phyloP scores from a whole-genome alignment of 768 basidiomycete species.

The Pleurotus tuoliensis region DNA sequence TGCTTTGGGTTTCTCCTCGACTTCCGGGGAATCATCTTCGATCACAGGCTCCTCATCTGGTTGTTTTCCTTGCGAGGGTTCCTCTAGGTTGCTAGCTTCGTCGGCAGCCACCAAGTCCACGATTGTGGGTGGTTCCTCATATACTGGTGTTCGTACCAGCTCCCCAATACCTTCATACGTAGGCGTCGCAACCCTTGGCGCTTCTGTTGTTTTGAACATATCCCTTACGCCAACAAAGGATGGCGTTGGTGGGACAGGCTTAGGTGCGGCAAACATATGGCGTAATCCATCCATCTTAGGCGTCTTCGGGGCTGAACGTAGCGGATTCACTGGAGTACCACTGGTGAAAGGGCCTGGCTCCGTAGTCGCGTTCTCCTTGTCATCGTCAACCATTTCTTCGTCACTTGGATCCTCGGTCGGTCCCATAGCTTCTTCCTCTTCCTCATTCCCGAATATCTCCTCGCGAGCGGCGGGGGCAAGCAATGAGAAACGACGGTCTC shows the following conservation, averaged over 20 bases:
- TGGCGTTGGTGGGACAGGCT: conserved; percentile 2
- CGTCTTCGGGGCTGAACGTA: not conserved
- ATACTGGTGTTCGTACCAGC: conserved; percentile 7
- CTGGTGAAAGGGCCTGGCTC: not conserved
- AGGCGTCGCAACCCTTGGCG: not conserved
- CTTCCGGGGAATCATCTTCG: not conserved
- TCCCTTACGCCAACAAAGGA: conserved; percentile 10
- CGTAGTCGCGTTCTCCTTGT: conserved; percentile 2
- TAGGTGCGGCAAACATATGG: conserved; percentile 6
- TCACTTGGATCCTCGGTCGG: conserved; percentile 16
- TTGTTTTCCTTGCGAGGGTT: not conserved
- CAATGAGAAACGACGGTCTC: conserved; percentile 19
- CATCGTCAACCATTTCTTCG: conserved; percentile 1
- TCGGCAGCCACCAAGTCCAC: not conserved
- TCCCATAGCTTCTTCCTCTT: conserved; percentile 22
- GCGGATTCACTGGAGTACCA: not conserved
- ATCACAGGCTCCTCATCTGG: not conserved
- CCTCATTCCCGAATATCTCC: not conserved
- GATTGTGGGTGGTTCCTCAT: not conserved
- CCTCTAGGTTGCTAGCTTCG: not conserved
- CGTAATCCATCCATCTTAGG: conserved; percentile 8
- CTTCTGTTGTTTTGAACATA: conserved; percentile 3
- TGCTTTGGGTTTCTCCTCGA: not conserved
- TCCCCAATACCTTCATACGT: conserved; percentile 12
- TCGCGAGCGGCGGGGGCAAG: conserved; percentile 19